Base-by-base conservation (phyloP, 495 filamentous ascomycete species). In the Zalerion maritima region DNA sequence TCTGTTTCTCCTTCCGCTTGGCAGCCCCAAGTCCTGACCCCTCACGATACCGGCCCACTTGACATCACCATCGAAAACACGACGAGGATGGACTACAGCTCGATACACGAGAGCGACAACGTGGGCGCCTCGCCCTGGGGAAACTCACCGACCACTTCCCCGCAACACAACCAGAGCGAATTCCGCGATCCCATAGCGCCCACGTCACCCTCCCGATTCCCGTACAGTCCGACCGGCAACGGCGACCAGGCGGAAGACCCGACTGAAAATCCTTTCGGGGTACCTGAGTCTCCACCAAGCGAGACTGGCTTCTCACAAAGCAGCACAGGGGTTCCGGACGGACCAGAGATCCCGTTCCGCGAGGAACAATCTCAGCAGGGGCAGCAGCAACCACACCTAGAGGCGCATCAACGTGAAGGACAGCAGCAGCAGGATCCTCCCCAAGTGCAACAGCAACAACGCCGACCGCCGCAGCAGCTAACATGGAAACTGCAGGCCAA, bases 401-500 rank as follows among this genome's bases (percentile, higher is more conserved):
- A 60, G 26, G 40, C 45, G 20, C 42, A 42, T 15, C 45, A 50
- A 17, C 35, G 33, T 25, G 55, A 62, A 35, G 32, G 38, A 27
- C 55, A 56, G 35, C 46, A 50, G 24, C 38, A 45, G 20, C 49
- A 55, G 25, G 40, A 55, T 14, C 36, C 36, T 23, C 37, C 34
- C 3, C 29, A 34, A 2, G 43, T 41, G 15, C 43, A 46, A 18
- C 31, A 33, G 33, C 46, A 42, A 31, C 34, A 43, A 37, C 46
- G 54, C 47, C 40, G 64, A 60, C 53, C 54, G 26, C 51, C 62
- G 4, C 62, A 60, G 14, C 67, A 75, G 22, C n/a, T n/a, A n/a
- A n/a, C n/a, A n/a, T 87, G 85, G 54, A 89, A 80, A 45, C 64
- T 99, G 18, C 82, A 91, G 48, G 86, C 78, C 7, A 96, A 93